phyloP scores from a whole-genome alignment of 805 yeast species.

The Metschnikowia reukaufii region DNA sequence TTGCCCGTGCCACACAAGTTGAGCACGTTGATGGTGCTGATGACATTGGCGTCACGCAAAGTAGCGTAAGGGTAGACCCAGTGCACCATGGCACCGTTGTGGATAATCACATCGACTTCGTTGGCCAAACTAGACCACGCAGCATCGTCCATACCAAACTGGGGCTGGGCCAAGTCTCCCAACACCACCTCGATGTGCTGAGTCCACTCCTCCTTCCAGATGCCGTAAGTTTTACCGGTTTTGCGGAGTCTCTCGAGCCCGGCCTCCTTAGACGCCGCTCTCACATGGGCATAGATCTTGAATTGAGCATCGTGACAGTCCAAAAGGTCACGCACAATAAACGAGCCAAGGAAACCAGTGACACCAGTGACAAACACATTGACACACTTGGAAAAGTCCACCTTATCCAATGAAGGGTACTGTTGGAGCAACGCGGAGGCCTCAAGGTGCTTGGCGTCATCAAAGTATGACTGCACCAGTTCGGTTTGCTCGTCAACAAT shows the following conservation, averaged over 20 bases:
- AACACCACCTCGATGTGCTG: constrained; percentile 65
- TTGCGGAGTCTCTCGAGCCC: constrained; percentile 76
- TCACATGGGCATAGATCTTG: constrained; percentile 82
- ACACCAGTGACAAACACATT: constrained; percentile 90
- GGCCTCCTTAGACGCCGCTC: constrained; percentile 67
- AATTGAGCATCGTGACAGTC: constrained; percentile 50
- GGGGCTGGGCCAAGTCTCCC: constrained; percentile 74
- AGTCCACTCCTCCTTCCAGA: constrained; percentile 65
- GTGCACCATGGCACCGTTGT: constrained; percentile 97
- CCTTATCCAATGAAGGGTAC: constrained; percentile 46
- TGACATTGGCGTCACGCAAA: constrained; percentile 88
- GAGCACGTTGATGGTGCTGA: constrained; percentile 82
- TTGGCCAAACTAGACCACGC: constrained; percentile 60
- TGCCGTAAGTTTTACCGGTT: constrained; percentile 80
- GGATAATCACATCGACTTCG: constrained; percentile 78
- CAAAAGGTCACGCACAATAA: constrained; percentile 75
- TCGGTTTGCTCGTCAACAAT: constrained; percentile 27
- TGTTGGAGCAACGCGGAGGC: constrained; percentile 39
- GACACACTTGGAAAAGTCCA: constrained; percentile 35
- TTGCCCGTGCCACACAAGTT: constrained; percentile 75
- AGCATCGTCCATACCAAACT: constrained; percentile 63
- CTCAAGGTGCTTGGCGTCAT: constrained; percentile 66
- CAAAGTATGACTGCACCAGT: constrained; percentile 46
- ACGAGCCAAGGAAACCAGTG: constrained; percentile 95
- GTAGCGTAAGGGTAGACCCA: constrained; percentile 97